These are phyloP conservation scores for Candida sanyaensis DNA, from an alignment of 1,139 yeast genomes.

Conservation along the genomic window DNA sequence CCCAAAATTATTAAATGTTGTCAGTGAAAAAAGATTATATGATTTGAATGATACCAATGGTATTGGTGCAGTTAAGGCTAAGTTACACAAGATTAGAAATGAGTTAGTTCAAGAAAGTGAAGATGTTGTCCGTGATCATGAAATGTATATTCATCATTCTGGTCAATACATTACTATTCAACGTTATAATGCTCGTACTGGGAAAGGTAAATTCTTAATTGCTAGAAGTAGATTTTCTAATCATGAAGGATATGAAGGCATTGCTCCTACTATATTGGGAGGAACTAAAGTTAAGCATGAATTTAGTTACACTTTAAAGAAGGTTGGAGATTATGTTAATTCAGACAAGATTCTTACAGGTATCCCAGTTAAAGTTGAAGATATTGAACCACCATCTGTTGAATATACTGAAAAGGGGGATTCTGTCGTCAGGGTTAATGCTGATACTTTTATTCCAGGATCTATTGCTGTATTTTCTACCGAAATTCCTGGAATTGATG, in stretches of 20 bases:
- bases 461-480: conserved; percentile 86
- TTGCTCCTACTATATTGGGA: conserved; percentile 61
- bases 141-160: conserved; percentile 93
- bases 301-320: conserved; percentile 59
- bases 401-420: conserved; percentile 39
- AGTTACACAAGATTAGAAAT: conserved; percentile 58
- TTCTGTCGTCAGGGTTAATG: conserved; percentile 52
- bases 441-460: conserved; percentile 74
- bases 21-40: conserved; percentile 71
- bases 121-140: conserved; percentile 72
- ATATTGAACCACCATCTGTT: conserved; percentile 53
- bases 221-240: conserved; percentile 77
- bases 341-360: conserved; percentile 51
- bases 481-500: conserved; percentile 56
- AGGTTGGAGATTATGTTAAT: conserved; percentile 49
- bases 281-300: conserved; percentile 67
- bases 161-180: conserved; percentile 92
- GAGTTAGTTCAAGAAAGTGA: conserved; percentile 65
- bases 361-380: conserved; percentile 63
- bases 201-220: conserved; percentile 85
- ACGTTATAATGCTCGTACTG: conserved; percentile 79
- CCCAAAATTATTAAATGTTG: conserved; percentile 79
- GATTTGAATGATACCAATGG: conserved; percentile 57
- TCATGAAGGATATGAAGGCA: conserved; percentile 45
- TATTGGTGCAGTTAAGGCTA: conserved; percentile 67